Percentiles rank a stretch among this genome's conserved stretches.
phyloP scores from a whole-genome alignment of 179 eudicot genomes.

The Heliamphora pulchella region DNA sequence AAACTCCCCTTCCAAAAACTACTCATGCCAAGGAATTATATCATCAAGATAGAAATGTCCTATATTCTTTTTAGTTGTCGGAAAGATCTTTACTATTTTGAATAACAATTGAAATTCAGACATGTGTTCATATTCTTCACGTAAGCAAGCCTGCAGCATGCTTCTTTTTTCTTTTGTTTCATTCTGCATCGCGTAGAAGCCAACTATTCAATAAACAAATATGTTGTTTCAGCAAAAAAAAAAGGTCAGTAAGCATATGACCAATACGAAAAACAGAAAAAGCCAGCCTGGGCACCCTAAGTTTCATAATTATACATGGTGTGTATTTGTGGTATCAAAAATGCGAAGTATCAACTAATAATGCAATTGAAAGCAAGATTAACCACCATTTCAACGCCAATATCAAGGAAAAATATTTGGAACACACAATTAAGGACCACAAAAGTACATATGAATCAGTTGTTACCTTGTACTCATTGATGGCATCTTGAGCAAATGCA shows the following conservation, averaged over 20 bases:
- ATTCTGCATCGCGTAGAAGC: not conserved
- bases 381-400: not conserved
- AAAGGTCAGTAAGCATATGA: not conserved
- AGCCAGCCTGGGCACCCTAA: not conserved
- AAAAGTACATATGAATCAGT: conserved; percentile 4
- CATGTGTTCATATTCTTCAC: not conserved
- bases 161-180: not conserved
- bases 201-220: not conserved
- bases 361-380: not conserved
- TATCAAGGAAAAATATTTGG: not conserved
- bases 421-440: conserved; percentile 8
- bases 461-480: conserved; percentile 75
- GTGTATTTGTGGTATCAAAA: not conserved
- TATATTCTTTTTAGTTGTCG: not conserved
- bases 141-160: not conserved
- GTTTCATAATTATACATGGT: not conserved
- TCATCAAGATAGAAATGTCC: not conserved
- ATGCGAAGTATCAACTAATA: not conserved
- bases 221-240: not conserved
- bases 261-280: not conserved
- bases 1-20: not conserved
- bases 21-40: not conserved
- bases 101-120: not conserved
- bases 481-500: conserved; percentile 76
- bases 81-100: not conserved